Evolutionary conservation across 169 alveolate genomes (phyloP), one percentile per base, ranked within the genome.

Genomic region (Cardiosporidium cionae): DNA sequence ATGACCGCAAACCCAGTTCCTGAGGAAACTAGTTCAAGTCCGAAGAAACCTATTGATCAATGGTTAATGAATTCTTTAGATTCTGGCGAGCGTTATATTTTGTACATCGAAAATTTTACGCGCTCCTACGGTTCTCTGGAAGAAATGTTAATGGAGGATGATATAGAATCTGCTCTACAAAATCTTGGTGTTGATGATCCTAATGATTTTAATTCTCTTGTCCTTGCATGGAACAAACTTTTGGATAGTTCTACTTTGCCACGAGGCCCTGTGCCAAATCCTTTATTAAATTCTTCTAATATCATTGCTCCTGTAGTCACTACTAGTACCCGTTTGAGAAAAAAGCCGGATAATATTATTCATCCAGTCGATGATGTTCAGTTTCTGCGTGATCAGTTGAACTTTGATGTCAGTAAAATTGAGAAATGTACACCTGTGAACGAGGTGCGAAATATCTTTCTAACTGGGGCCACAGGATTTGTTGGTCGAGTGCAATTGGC

Each of bases 191-290:
- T 83, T 28, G 84, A 81, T 44, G 78, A 53, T 63, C 36, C 22
- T 34, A 79, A 77, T 22, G 88, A 83, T 63, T 79, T 66, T 31
- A 86, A 83, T 52, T 69, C 81, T 28, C 70, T 83, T 33, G 68
- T 79, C 53, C 86, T 83, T 1, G 80, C 88, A 3, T 83, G 88
- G 88, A 72, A 79, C 28, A 86, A 83, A 36, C 80, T 83, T 29
- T 34, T 74, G 65, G 72, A 70, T 54, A 54, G 35, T 5, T 27
- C 27, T 44, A 36, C 34, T 7, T 36, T 23, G 33, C 6, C n/a
- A 22, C 16, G n/a, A 16, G 58, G n/a, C 16, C 27, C 16, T n/a
- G 9, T 54, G 16, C 36, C n/a, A n/a, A 34, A 44, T 44, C 16
- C 16, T 16, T n/a, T 44, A 16, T 16, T 44, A n/a, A 44, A 16